phyloP scores from a whole-genome alignment of 805 yeast genomes.

The Blastobotrys americana region DNA sequence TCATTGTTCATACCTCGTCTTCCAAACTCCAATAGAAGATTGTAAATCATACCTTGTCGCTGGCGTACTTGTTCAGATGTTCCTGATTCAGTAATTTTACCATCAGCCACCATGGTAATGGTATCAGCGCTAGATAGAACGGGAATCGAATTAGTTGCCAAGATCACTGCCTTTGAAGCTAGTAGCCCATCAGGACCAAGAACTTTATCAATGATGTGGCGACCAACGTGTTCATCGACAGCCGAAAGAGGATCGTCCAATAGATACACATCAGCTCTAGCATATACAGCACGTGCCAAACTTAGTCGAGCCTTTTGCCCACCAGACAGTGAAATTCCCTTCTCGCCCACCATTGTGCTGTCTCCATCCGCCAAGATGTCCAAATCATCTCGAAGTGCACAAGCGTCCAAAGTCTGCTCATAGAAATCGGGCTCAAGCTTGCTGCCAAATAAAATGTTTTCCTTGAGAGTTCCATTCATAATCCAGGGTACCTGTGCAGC shows the following conservation, averaged over 20 bases:
- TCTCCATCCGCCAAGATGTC: constrained; percentile 68
- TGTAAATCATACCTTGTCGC: constrained; percentile 20
- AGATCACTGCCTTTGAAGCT: constrained; percentile 61
- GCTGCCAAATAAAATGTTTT: constrained; percentile 64
- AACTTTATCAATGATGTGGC: constrained; percentile 66
- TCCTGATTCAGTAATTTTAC: constrained; percentile 34
- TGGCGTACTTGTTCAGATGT: constrained; percentile 24
- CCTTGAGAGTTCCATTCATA: constrained; percentile 84
- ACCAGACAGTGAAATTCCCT: constrained; percentile 81
- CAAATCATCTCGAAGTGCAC: constrained; percentile 62
- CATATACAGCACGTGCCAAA: constrained; percentile 73
- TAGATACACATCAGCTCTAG: constrained; percentile 56
- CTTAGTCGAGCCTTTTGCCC: constrained; percentile 82
- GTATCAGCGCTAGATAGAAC: constrained; percentile 70
- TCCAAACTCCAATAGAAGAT: constrained; percentile 23
- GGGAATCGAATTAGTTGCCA: constrained; percentile 82
- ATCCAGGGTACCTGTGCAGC: constrained; percentile 95
- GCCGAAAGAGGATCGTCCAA: constrained; percentile 79
- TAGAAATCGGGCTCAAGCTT: constrained; percentile 47
- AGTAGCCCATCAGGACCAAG: constrained; percentile 75
- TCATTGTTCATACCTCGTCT: constrained; percentile 11
- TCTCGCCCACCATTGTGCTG: constrained; percentile 72
- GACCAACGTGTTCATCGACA: constrained; percentile 83
- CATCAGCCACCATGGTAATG: constrained; percentile 58
- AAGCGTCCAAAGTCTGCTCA: constrained; percentile 48